Base-by-base conservation (phyloP, 2,329 filamentous ascomycete species). In the Apiospora rasikravindrae region DNA sequence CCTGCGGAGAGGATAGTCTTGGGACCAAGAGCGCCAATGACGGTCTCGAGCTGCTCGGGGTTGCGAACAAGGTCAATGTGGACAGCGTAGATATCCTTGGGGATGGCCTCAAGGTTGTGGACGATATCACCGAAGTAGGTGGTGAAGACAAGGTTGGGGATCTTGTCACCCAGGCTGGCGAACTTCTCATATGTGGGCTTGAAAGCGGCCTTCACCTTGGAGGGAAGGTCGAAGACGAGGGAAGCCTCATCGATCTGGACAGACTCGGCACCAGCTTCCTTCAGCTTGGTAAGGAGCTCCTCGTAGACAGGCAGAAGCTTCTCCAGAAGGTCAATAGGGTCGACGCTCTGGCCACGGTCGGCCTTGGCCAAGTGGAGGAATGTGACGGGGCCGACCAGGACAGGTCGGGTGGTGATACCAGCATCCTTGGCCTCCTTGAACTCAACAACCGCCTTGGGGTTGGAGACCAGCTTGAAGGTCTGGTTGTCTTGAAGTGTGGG, bases 111-210 rank as follows among this genome's bases (percentile, higher is more conserved):
- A 78, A 98, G 91, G 92, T 99, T 99, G 93, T 99, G 96, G 80
- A 98, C 94, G 77, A 99, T 95, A 85, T 99, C 96, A 88, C 96
- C 96, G 82, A 99, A 99, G 91, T 98, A 99, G 82, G 96, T 98
- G 84, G 96, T 93, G 81, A 99, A 90, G 80, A 96, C 90, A 73
- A 98, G 86, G 84, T 96, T 92, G 81, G 96, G 96, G 82, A 95
- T 93, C 85, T 92, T 92, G 87, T 88, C 88, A 81, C 93, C 94
- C 73, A 95, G 89, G 80, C 86, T 86, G 78, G 90, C 88, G 74
- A 99, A 88, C 88, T 94, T 95, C 89, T 97, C 93, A 82, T 99
- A 99, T 73, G 95, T 91, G 77, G 96, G 94, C 92, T 98, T 97
- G 93, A 98, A 99, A 77, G 96, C 95, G 85, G 91, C 91, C 93